Base-by-base conservation (phyloP, 495 filamentous ascomycete genomes). In the Bacidia gigantensis region DNA sequence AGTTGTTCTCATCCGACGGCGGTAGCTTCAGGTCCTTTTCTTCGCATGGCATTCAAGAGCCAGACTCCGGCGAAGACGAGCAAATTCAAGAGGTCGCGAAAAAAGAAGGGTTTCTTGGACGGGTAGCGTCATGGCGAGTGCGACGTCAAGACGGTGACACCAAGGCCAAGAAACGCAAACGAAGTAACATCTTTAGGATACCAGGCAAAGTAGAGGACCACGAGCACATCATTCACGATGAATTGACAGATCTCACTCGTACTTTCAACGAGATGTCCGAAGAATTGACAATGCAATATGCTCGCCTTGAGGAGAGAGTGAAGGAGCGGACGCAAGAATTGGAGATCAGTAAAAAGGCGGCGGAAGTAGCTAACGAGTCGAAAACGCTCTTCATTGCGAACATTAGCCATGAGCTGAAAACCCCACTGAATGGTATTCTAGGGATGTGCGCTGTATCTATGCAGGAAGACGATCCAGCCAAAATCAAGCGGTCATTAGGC, bases 371-470 rank as follows among this genome's bases (percentile, higher is more conserved):
- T 7, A 95, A 94, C 59, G 85, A 94, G 64, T 92, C 86, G 70
- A 95, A 96, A 67, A 94, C 89, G 5, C 66, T 94, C 22, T 96
- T 96, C 65, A 90, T 96, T 56, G 89, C 89, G 25, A 96, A 96
- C 58, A 94, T 96, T 24, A 93, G 87, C 2, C 89, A 96, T 61
- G 89, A 95, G 63, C 72, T 96, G 12, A 89, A 93, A 63, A 95
- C 89, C 1, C 89, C 89, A 0, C 66, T 95, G 21, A 96, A 96
- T 60, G 89, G 87, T 2, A 95, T 96, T 57, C 68, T 96, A 26
- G 89, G 89, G 46, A 95, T 95, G 87, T 86, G 81, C 56, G 84
- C 88, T 0, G 84, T 92, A 1, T 92, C 84, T 61, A 88, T 94
- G 86, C 82, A 85, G 50, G 89, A 95, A 60, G 82, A 89, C 25